Evolutionary conservation across 352 stramenopile genomes (phyloP).

Genomic region (Globisporangium echinulatum): DNA sequence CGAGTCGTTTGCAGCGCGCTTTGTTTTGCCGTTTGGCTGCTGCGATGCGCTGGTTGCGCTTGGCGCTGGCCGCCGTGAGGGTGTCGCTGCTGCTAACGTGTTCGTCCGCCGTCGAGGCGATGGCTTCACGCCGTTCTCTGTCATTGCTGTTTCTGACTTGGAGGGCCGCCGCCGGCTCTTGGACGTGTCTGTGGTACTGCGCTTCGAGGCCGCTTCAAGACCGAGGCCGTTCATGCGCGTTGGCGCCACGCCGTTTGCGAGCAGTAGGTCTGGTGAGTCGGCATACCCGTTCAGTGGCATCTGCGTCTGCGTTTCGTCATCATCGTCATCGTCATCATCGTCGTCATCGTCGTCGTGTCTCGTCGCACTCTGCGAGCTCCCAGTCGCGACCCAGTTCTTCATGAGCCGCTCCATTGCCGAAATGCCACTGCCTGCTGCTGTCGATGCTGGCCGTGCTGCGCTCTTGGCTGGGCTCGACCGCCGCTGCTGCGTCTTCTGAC

Average conservation of each 20-base stretch:
- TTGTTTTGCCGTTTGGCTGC: constrained; percentile 2
- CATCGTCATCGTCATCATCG: constrained; percentile 14
- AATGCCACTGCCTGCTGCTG: neutral
- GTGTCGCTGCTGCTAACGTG: neutral
- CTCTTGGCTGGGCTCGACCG: neutral
- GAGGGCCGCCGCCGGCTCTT: no score
- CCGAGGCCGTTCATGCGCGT: neutral
- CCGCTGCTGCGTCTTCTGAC: constrained; percentile 5
- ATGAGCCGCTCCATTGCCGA: constrained; percentile 13
- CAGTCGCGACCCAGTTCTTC: constrained; percentile 11
- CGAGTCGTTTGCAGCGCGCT: neutral
- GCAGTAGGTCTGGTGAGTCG: constrained; percentile 14
- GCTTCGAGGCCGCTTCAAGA: no score
- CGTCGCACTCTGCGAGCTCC: neutral
- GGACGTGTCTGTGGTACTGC: no score
- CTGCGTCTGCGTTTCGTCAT: constrained; percentile 17
- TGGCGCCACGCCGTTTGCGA: neutral
- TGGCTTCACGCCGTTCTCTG: neutral
- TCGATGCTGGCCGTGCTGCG: neutral
- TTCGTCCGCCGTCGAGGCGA: constrained; percentile 3
- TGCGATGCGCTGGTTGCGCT: no score
- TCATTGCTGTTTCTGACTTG: neutral
- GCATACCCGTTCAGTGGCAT: constrained; percentile 7
- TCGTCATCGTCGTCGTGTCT: constrained; percentile 6
- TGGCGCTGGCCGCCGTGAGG: no score